phyloP scores from a whole-genome alignment of 805 yeast genomes.

The Yarrowia sp. region DNA sequence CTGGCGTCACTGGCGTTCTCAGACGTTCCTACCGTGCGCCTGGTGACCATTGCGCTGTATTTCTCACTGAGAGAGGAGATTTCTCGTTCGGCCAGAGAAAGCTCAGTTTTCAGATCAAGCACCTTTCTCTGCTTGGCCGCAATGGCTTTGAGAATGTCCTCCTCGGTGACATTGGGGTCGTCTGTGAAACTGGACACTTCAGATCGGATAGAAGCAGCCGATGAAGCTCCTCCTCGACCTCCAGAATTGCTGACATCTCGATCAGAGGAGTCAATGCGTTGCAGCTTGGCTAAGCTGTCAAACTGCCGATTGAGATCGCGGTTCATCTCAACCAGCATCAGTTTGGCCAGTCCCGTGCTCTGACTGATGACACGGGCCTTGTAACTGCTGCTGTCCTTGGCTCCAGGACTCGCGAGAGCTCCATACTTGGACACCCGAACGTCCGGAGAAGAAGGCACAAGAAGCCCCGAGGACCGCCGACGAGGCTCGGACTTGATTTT shows the following conservation, averaged over 20 bases:
- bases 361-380: conserved; percentile 20
- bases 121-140: conserved; percentile 19
- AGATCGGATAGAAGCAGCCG: not conserved
- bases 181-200: not conserved
- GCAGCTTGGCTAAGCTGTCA: not conserved
- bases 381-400: not conserved
- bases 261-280: not conserved
- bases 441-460: not conserved
- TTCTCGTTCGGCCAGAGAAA: not conserved
- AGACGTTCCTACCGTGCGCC: conserved; percentile 1
- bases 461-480: conserved; percentile 10
- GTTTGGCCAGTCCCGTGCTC: conserved; percentile 18
- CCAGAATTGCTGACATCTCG: not conserved
- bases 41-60: conserved; percentile 15
- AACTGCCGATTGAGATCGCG: conserved; percentile 13
- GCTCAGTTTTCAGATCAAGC: conserved; percentile 15
- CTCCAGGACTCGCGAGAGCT: not conserved
- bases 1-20: not conserved
- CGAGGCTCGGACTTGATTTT: conserved; percentile 14
- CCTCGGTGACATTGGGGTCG: not conserved
- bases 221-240: not conserved
- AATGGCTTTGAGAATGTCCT: conserved; percentile 17
- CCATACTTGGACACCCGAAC: not conserved
- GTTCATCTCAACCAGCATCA: conserved; percentile 20
- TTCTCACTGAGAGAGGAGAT: not conserved